Conservation (phyloP, 768 basidiomycete species). For the Rubroboletus pulcherrimus region DNA sequence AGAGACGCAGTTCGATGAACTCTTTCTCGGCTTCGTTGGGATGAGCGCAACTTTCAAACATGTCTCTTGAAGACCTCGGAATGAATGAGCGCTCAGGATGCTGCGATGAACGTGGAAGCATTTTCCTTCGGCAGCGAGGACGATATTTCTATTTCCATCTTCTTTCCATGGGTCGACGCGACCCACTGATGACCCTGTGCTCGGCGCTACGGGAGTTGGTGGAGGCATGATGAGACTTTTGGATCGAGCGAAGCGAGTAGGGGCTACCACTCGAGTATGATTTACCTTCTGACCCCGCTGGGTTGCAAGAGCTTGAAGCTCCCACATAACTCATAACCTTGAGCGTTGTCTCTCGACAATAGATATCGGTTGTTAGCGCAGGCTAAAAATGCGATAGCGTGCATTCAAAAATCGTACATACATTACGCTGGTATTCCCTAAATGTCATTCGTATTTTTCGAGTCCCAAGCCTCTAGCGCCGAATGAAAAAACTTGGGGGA, state of each 20-base stretch:
- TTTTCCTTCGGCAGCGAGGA: constrained; percentile 21
- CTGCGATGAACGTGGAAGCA: constrained; percentile 32
- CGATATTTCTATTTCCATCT: constrained; percentile 28
- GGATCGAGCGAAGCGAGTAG: neutral
- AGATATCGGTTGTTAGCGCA: too few species aligned
- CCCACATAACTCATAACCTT: too few species aligned
- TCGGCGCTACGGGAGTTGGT: neutral
- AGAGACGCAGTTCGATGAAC: constrained; percentile 16
- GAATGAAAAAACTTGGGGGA: neutral
- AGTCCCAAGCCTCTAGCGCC: too few species aligned
- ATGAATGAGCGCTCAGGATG: constrained; percentile 26
- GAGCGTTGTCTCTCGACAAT: too few species aligned
- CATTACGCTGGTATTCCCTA: too few species aligned
- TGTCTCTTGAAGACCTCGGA: constrained; percentile 30
- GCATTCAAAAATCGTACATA: too few species aligned
- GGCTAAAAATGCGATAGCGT: too few species aligned
- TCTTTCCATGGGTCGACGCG: constrained; percentile 6
- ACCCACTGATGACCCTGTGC: neutral
- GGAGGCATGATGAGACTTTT: neutral
- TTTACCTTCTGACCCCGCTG: too few species aligned
- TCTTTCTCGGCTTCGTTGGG: neutral
- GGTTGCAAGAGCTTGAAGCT: too few species aligned
- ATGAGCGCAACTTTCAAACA: constrained; percentile 16
- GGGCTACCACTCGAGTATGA: too few species aligned
- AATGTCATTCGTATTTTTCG: too few species aligned